Conservation (phyloP, 495 filamentous ascomycete genomes). For the Penicillium tannophilum region DNA sequence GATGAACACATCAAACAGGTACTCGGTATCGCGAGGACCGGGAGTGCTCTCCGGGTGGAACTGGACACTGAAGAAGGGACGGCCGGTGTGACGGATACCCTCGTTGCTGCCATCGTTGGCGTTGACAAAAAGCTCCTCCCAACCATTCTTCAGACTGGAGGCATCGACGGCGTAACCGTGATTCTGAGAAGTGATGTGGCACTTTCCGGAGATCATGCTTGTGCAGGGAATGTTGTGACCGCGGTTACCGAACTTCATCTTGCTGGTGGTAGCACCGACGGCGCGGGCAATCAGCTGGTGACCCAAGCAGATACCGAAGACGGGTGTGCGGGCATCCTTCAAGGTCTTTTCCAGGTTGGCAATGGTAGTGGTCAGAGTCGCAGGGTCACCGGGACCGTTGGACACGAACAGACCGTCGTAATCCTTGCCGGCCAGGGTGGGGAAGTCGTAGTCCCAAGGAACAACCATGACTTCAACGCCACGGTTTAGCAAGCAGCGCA, state of each 20-base stretch:
- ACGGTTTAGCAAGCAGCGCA: conserved; percentile 84
- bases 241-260: conserved; percentile 99
- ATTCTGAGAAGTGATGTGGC: conserved; percentile 98
- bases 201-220: conserved; percentile 88
- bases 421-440: conserved; percentile 67
- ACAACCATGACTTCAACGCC: conserved; percentile 95
- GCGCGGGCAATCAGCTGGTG: conserved; percentile 93
- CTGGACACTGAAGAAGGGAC: conserved; percentile 96
- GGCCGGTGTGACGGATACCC: conserved; percentile 83
- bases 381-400: conserved; percentile 95
- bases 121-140: conserved; percentile 95
- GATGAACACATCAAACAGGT: conserved; percentile 95
- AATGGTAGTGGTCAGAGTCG: conserved; percentile 75
- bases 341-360: conserved; percentile 73
- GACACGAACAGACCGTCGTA: conserved; percentile 98
- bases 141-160: conserved; percentile 68
- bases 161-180: conserved; percentile 93
- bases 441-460: conserved; percentile 94
- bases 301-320: conserved; percentile 96
- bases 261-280: conserved; percentile 81
- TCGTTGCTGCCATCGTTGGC: conserved; percentile 98
- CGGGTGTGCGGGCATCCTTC: conserved; percentile 73
- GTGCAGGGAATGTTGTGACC: conserved; percentile 99
- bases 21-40: conserved; percentile 95
- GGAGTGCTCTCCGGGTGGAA: conserved; percentile 98